Evolutionary conservation across 345 rosid genomes (phyloP).

Genomic region (Dovyalis caffra): DNA sequence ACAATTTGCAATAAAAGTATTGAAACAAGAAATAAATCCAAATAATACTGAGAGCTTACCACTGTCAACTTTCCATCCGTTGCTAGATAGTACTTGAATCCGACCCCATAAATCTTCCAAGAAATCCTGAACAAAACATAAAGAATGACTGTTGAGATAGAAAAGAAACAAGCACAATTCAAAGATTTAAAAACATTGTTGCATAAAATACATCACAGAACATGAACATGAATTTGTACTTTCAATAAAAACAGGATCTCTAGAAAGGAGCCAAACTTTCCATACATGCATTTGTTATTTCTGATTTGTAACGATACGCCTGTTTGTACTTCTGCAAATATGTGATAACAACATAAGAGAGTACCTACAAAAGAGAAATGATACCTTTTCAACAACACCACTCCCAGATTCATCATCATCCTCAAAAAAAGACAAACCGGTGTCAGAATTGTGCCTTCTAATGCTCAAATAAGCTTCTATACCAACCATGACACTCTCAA

Average conservation of each 20-base stretch:
- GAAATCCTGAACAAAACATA: constrained; percentile 62
- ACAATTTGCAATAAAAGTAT: not conserved
- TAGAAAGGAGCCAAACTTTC: not conserved
- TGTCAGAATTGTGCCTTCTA: constrained; percentile 62
- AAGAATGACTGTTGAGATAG: not conserved
- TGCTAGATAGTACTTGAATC: constrained; percentile 63
- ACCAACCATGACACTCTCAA: constrained; percentile 90
- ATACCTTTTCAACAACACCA: constrained; percentile 58
- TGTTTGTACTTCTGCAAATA: not conserved
- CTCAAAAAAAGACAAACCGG: constrained; percentile 67
- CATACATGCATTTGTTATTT: not conserved
- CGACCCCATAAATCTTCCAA: constrained; percentile 91
- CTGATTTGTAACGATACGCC: not conserved
- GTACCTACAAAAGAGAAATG: not conserved
- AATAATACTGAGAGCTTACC: constrained; percentile 40
- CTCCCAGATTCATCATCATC: constrained; percentile 52
- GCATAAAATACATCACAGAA: not conserved
- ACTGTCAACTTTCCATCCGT: constrained; percentile 94
- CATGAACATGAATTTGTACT: not conserved
- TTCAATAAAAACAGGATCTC: not conserved
- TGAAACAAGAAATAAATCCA: not conserved
- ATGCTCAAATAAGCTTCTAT: constrained; percentile 94
- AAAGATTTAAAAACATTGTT: not conserved
- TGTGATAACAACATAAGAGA: not conserved
- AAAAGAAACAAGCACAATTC: constrained; percentile 9